A percentile compares a stretch with the other conserved stretches of the same genome.
These are phyloP conservation scores for Aspergillus wentii DNA, from an alignment of 495 filamentous ascomycete species.

Conservation along the genomic window DNA sequence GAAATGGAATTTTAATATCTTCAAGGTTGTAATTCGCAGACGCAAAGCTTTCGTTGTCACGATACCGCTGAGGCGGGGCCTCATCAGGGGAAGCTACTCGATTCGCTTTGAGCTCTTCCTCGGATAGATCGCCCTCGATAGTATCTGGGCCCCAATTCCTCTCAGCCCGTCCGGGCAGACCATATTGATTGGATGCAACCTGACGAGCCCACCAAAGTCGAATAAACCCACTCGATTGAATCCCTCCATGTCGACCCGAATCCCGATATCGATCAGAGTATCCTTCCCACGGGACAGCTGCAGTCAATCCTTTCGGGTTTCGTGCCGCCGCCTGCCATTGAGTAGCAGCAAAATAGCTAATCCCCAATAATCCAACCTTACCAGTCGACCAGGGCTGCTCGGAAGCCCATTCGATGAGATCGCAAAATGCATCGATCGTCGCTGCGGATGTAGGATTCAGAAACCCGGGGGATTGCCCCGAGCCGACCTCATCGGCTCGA, in stretches of 20 bases:
- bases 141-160: slow-evolving; percentile 48
- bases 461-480: slow-evolving; percentile 46
- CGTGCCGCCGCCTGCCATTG: slow-evolving; percentile 63
- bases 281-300: slow-evolving; percentile 65
- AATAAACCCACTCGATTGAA: slow-evolving; percentile 59
- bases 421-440: slow-evolving; percentile 44
- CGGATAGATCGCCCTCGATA: slow-evolving; percentile 54
- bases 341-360: slow-evolving; percentile 58
- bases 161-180: slow-evolving; percentile 32
- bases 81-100: too few relatives aligned
- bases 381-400: slow-evolving; percentile 57
- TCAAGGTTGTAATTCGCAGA: too few relatives aligned
- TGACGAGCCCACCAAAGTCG: slow-evolving; percentile 64
- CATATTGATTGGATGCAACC: slow-evolving; percentile 59
- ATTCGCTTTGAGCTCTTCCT: slow-evolving; percentile 56
- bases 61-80: too few relatives aligned
- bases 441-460: slow-evolving; percentile 42
- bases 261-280: slow-evolving; percentile 65
- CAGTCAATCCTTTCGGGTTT: slow-evolving; percentile 51
- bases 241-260: slow-evolving; percentile 59
- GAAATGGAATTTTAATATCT: slow-evolving; percentile 55
- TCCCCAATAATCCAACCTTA: slow-evolving; percentile 58
- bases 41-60: too few relatives aligned
- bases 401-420: slow-evolving; percentile 50
- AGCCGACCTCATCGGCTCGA: slow-evolving; percentile 46